phyloP scores from a whole-genome alignment of 2,329 filamentous ascomycete species.

The Pleoardoris graminearum region DNA sequence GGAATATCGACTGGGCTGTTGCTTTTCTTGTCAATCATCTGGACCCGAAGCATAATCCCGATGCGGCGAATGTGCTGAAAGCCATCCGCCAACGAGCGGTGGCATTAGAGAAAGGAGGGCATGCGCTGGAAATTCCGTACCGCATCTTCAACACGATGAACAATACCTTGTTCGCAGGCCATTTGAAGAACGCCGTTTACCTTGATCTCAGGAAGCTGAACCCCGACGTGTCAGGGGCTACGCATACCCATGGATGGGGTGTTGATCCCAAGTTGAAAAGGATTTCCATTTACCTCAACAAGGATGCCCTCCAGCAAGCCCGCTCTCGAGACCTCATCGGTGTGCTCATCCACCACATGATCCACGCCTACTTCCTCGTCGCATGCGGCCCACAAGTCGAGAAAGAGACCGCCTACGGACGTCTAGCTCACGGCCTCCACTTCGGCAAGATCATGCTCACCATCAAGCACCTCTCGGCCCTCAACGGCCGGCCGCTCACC shows the following conservation, averaged over 20 bases:
- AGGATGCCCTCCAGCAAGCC: constrained; percentile 24
- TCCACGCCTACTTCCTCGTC: constrained; percentile 51
- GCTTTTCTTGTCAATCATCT: constrained; percentile 45
- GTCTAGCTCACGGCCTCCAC: constrained; percentile 44
- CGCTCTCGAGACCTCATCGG: constrained; percentile 42
- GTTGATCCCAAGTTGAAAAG: constrained; percentile 31
- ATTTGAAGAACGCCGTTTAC: constrained; percentile 45
- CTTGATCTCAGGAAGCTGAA: constrained; percentile 35
- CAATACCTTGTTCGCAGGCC: constrained; percentile 41
- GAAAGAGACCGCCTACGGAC: constrained; percentile 37
- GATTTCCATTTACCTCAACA: constrained; percentile 45
- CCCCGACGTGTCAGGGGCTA: constrained; percentile 39
- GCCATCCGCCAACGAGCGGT: constrained; percentile 21
- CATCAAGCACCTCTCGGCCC: constrained; percentile 40
- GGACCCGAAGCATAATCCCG: constrained; percentile 18
- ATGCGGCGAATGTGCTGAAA: constrained; percentile 22
- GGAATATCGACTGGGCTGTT: constrained; percentile 49
- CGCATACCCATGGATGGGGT: constrained; percentile 37
- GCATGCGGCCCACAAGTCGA: constrained; percentile 45
- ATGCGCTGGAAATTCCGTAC: constrained; percentile 32
- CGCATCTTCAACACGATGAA: constrained; percentile 45
- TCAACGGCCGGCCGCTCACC: constrained; percentile 30
- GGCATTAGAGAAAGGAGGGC: constrained; percentile 20
- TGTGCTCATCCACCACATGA: constrained; percentile 51
- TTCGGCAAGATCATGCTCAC: constrained; percentile 48